Evolutionary conservation across 352 stramenopile species (phyloP).

Genomic region (Pythium sukuiense): DNA sequence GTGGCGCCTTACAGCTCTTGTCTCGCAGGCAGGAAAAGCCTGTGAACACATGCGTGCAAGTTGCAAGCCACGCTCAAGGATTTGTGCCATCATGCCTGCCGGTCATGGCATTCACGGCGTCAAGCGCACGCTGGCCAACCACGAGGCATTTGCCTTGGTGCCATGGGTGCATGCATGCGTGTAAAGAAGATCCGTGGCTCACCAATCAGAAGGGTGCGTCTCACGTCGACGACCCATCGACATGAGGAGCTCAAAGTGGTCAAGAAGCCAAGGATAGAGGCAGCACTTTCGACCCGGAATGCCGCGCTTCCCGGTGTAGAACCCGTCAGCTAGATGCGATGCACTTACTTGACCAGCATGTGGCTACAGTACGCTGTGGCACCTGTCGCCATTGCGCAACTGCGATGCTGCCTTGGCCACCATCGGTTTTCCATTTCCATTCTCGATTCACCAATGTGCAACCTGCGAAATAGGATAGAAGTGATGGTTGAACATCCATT

Average conservation of each 20-base stretch:
- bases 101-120: background rate
- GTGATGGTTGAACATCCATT: slow-evolving; percentile 35
- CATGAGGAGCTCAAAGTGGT: background rate
- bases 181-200: background rate
- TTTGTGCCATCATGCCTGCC: too few species aligned
- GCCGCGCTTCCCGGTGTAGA: too few species aligned
- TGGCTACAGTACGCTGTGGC: background rate
- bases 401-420: background rate
- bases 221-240: background rate
- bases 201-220: background rate
- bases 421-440: slow-evolving; percentile 4
- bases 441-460: background rate
- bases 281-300: background rate
- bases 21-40: background rate
- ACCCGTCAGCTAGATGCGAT: background rate
- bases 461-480: slow-evolving; percentile 21
- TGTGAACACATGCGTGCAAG: too few species aligned
- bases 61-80: background rate
- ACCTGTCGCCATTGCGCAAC: background rate
- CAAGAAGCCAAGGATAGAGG: background rate
- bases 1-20: too few species aligned
- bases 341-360: background rate
- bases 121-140: background rate
- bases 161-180: background rate
- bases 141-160: background rate